Base-by-base conservation (phyloP, 371 early-diverging fungal genomes). In the Catenaria anguillulae region DNA sequence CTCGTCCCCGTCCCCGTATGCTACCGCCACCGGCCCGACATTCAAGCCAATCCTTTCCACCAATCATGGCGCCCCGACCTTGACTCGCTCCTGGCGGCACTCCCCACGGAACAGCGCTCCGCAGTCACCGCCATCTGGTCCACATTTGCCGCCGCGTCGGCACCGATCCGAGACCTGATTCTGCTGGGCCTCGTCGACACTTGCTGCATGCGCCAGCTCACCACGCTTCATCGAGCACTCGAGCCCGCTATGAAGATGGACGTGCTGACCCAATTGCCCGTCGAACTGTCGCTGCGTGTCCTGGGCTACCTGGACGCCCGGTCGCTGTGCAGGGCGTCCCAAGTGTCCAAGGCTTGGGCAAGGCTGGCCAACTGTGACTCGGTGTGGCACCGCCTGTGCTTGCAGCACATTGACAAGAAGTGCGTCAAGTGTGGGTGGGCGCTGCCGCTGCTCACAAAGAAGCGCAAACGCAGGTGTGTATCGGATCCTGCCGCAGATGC, bases 391-490 rank as follows among this genome's bases (percentile, higher is more conserved):
- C 75, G 87, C 50, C 89, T 96, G 89, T 96, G 97, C 66, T 88
- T 86, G 43, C 95, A 94, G 71, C 97, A 96, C 66, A 94, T 95
- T 62, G 92, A 93, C 73, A 88, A 87, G 67, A 88, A 92, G 66
- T 96, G 97, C 67, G 75, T 77, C 40, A 93, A 87, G 67, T 96
- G 97, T 68, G 97, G 97, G 6, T 96, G 95, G 95, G 93, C 94
- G 1, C 67, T 92, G 46, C 93, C 92, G 23, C 67, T 86, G 55
- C 71, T 91, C 56, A 62, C 64, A 45, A 58, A 52, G n/a, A 73
- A 66, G 50, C 63, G 67, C 3, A 26, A 34, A 17, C 58, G 37
- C 26, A 23, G 6, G 4, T 10, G 55, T 23, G 36, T 26, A 2
- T 23, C 26, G 17, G 34, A 34, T 23, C 55, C 55, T 3, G 45